phyloP scores from a whole-genome alignment of 345 rosid species.

The Populus alba region DNA sequence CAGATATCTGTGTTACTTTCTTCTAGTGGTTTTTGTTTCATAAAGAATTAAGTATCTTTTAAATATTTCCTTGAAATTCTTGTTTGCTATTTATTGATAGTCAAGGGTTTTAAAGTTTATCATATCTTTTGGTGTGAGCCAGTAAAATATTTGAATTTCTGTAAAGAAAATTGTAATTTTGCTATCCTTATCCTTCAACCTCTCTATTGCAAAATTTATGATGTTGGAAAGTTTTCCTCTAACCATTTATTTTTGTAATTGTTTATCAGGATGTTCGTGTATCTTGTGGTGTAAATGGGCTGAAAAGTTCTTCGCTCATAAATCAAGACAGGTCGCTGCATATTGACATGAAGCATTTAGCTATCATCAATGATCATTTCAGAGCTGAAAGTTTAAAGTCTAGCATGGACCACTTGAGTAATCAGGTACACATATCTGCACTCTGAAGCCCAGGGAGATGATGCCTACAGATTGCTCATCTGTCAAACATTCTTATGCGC shows the following conservation, averaged over 20 bases:
- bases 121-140: neutral
- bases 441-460: conserved; percentile 7
- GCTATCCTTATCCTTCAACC: neutral
- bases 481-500: conserved; percentile 9
- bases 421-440: conserved; percentile 55
- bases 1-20: neutral
- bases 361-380: conserved; percentile 51
- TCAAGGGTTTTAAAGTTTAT: conserved; percentile 1
- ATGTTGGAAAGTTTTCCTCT: conserved; percentile 3
- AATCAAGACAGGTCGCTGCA: conserved; percentile 37
- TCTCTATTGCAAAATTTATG: neutral
- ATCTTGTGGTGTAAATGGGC: conserved; percentile 42
- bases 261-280: conserved; percentile 50
- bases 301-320: conserved; percentile 31
- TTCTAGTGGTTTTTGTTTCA: neutral
- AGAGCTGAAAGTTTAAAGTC: conserved; percentile 69
- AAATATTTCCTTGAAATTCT: neutral
- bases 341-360: conserved; percentile 45
- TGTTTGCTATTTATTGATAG: neutral
- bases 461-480: neutral
- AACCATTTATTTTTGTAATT: conserved; percentile 16
- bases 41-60: neutral
- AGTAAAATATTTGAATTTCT: neutral
- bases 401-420: conserved; percentile 83
- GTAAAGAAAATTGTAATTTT: neutral